Base-by-base conservation (phyloP, 768 basidiomycete species). In the Megacollybia marginata region DNA sequence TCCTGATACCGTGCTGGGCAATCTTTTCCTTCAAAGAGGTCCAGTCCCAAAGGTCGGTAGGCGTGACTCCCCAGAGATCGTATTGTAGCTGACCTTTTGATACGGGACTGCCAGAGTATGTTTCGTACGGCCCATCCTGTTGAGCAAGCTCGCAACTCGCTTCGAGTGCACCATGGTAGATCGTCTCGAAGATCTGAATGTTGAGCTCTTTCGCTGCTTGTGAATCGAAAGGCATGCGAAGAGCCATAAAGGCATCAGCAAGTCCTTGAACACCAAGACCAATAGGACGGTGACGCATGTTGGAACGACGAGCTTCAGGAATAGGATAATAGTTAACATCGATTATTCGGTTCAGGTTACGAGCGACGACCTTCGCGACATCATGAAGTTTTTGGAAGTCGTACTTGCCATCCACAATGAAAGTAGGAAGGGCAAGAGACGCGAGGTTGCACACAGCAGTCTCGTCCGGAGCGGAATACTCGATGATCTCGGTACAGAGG, bases 391-490 rank as follows among this genome's bases (percentile, higher is more conserved):
- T 92, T 65, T 92, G 75, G 80, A 98, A 99, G 73, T 99, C 85
- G 69, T 94, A 99, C 48, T 72, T 68, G 44, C 85, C 87, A 53
- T 85, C 78, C 51, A 73, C 74, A 68, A 99, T 83, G 72, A 88
- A 99, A 16, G 90, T 82, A 5, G 96, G 95, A 2, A 98, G 82
- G 2, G 96, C 92, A 55, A 99, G 79, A 10, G 96, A 99, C 7
- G 96, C 96, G 47, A 99, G 82, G 68, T 98, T 99, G 78, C 96
- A 99, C 32, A 98, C 96, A 34, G 96, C 96, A 34, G 85, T 91
- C 67, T 98, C 96, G 48, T 98, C 96, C 1, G 96, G 92, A 10
- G 95, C 79, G 42, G 92, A 95, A 72, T 97, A 98, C 68, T 99
- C 90, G 65, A 99, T 88, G 65, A 99, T 98, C 66, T 98, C 96